These are phyloP conservation scores for Cytospora piceae DNA, from an alignment of 2,329 filamentous ascomycete species.

Conservation along the genomic window DNA sequence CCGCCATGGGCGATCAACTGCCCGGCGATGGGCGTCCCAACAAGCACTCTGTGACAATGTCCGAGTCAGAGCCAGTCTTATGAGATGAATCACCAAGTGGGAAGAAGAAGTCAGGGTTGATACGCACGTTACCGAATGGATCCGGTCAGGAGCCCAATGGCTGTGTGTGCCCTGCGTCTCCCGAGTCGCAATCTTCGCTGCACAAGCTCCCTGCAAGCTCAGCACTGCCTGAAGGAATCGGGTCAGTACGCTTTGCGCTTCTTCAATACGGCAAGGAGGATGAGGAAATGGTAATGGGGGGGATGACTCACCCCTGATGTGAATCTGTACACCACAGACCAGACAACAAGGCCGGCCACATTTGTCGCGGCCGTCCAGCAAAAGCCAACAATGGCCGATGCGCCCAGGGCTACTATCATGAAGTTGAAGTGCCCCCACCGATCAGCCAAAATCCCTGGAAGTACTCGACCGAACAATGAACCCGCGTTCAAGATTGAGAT, in stretches of 20 bases:
- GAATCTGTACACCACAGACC: slow-evolving; percentile 50
- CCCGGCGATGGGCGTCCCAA: slow-evolving; percentile 48
- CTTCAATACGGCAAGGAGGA: neutral
- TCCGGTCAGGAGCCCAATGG: slow-evolving; percentile 47
- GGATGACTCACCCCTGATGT: slow-evolving; percentile 44
- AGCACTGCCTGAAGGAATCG: slow-evolving; percentile 44
- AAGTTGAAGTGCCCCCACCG: slow-evolving; percentile 45
- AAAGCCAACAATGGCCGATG: slow-evolving; percentile 46
- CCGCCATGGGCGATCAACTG: slow-evolving; percentile 43
- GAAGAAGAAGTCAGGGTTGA: neutral
- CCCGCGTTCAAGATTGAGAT: slow-evolving; percentile 61
- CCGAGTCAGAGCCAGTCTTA: slow-evolving; percentile 31
- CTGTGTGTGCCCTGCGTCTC: slow-evolving; percentile 44
- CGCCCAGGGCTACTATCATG: slow-evolving; percentile 43
- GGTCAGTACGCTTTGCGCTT: neutral
- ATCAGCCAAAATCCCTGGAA: slow-evolving; percentile 53
- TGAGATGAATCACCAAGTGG: neutral
- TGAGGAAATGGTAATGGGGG: too few relatives aligned
- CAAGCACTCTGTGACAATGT: slow-evolving; percentile 40
- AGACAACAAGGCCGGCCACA: slow-evolving; percentile 49
- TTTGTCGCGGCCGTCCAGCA: slow-evolving; percentile 48
- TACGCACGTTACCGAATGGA: slow-evolving; percentile 46
- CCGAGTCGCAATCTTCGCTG: slow-evolving; percentile 45
- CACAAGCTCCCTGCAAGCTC: slow-evolving; percentile 51
- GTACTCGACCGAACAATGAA: slow-evolving; percentile 55